Percentiles rank a stretch among this genome's conserved stretches.
phyloP scores from a whole-genome alignment of 306 rosid genomes.

The Citrullus amarus region DNA sequence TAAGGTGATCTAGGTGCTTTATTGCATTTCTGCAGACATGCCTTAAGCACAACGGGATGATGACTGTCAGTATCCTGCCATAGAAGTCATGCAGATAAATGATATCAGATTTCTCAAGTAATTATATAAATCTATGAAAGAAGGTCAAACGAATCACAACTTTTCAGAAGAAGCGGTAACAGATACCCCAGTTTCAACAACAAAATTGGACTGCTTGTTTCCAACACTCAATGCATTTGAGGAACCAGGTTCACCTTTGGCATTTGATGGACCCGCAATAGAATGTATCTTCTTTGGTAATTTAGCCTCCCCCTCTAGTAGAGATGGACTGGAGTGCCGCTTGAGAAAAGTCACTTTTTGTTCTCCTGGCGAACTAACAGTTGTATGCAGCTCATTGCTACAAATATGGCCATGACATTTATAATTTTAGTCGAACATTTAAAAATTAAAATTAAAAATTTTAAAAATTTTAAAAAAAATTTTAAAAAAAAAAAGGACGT shows the following conservation, averaged over 20 bases:
- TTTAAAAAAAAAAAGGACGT: neutral
- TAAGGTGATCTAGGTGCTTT: conserved; percentile 32
- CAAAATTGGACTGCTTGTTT: conserved; percentile 22
- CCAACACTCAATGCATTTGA: conserved; percentile 17
- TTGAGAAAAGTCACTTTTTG: conserved; percentile 32
- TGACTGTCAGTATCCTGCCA: conserved; percentile 34
- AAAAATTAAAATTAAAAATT: too few species aligned
- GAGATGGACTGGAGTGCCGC: conserved; percentile 24
- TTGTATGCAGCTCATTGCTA: conserved; percentile 33
- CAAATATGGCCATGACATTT: neutral
- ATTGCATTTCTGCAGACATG: conserved; percentile 50
- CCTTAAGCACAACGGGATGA: conserved; percentile 20
- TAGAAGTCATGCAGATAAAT: conserved; percentile 6
- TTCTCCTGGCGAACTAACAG: conserved; percentile 24
- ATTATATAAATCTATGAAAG: conserved; percentile 3
- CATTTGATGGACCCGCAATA: conserved; percentile 15
- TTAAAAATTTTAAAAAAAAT: too few species aligned
- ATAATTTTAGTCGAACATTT: neutral
- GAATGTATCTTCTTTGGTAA: conserved; percentile 26
- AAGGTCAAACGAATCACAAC: neutral
- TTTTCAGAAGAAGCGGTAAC: conserved; percentile 13
- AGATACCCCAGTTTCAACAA: conserved; percentile 22
- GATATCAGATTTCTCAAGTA: neutral
- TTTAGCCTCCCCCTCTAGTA: conserved; percentile 23
- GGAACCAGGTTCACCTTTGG: conserved; percentile 21